These are phyloP conservation scores for Patellifolia procumbens DNA, from an alignment of 179 eudicot species.

Conservation along the genomic window DNA sequence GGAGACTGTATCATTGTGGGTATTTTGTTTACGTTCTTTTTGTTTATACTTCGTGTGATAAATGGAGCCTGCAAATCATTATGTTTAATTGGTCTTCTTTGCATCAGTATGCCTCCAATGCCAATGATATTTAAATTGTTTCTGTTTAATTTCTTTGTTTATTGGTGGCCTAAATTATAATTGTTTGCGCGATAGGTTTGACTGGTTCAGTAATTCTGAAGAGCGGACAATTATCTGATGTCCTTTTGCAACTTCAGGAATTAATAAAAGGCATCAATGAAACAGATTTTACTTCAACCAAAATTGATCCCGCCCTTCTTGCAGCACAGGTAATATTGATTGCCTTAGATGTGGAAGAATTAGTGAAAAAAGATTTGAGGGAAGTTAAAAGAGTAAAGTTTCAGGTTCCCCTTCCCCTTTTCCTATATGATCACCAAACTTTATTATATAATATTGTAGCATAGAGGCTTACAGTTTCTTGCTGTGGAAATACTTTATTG, in stretches of 20 bases:
- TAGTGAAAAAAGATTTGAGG: neutral
- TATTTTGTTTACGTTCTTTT: neutral
- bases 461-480: neutral
- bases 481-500: neutral
- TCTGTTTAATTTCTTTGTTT: constrained; percentile 5
- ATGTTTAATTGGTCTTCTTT: neutral
- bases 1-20: neutral
- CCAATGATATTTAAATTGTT: neutral
- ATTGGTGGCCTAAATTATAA: neutral
- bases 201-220: constrained; percentile 83
- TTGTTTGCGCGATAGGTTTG: constrained; percentile 50
- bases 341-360: neutral
- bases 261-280: constrained; percentile 66
- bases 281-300: constrained; percentile 60
- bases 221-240: constrained; percentile 79
- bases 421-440: neutral
- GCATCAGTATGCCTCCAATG: no score
- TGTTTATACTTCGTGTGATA: neutral
- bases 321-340: constrained; percentile 71
- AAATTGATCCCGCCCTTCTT: constrained; percentile 63
- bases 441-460: neutral
- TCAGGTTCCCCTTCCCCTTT: neutral
- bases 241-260: constrained; percentile 75
- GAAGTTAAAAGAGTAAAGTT: neutral
- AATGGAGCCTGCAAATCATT: neutral